Evolutionary conservation across 352 stramenopile genomes (phyloP), one percentile per base, ranked within the genome.

Genomic region (Globisporangium okanoganense): DNA sequence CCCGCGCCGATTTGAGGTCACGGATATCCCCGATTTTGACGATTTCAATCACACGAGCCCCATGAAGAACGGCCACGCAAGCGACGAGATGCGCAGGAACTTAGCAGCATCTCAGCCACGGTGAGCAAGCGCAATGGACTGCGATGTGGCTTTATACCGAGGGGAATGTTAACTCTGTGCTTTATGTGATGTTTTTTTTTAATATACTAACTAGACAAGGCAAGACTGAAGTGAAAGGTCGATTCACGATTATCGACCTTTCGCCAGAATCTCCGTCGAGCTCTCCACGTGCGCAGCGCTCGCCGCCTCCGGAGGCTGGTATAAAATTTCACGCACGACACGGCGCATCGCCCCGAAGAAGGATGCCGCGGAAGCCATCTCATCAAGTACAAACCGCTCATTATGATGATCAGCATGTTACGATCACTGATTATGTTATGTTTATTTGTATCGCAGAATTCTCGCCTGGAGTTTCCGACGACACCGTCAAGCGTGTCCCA

Each of bases 211-310:
- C 60, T 51, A 75, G 75, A 41, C 74, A 79, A 58, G 71, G 73
- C 24, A 90, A 88, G 65, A 92, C 79, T 50, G 79, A 88, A 57
- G 69, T 90, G 16, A 79, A 74, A 66, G 83, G 83, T 18, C 71
- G 83, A n/a, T 92, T 92, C 49, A 92, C 81, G 20, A 92, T 92
- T 71, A 92, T 85, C 16, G 83, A 92, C 58, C 47, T 90, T 64
- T 90, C 83, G 9, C 79, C 83, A 0, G 81, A 89, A 50, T 87
- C 78, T 5, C 69, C 76, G 5, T 60, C 73, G 47, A 40, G 62
- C 33, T 67, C 67, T 25, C 54, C 70, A 1, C 61, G 48, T 27
- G 47, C 38, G 16, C 57, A 57, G 24, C 36, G 9, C 18, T 49
- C 33, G 27, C 31, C 54, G 16, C 27, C 31, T 40, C 29, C 62